These are phyloP conservation scores for Tuber borchii DNA, from an alignment of 495 filamentous ascomycete genomes.

Conservation along the genomic window DNA sequence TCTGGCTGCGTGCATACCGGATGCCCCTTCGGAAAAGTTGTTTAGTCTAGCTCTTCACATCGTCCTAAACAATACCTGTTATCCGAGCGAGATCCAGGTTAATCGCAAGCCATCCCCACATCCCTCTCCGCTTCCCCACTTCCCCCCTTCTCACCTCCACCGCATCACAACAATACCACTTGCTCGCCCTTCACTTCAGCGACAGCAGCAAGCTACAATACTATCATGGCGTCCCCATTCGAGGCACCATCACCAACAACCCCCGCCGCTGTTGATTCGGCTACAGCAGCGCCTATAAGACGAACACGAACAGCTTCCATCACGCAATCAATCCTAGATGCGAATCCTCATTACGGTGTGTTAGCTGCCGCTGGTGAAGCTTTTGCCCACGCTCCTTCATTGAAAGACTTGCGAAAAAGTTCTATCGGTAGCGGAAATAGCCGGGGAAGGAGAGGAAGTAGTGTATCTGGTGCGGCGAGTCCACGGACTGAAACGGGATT, in stretches of 20 bases:
- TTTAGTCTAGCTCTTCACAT: background rate
- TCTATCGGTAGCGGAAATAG: constrained; percentile 19
- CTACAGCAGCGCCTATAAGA: background rate
- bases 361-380: constrained; percentile 43
- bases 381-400: constrained; percentile 41
- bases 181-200: background rate
- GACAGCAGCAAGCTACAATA: background rate
- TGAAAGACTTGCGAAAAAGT: constrained; percentile 40
- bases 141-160: background rate
- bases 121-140: background rate
- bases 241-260: background rate
- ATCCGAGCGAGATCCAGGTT: background rate
- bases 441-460: constrained; percentile 13
- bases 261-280: background rate
- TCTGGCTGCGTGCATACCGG: background rate
- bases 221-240: background rate
- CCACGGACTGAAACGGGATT: constrained; percentile 21
- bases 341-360: constrained; percentile 43
- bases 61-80: background rate
- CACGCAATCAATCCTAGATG: constrained; percentile 37
- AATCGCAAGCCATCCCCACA: background rate
- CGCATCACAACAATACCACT: background rate
- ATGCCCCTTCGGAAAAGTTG: background rate
- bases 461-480: background rate
- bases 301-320: constrained; percentile 39